phyloP scores from a whole-genome alignment of 306 rosid genomes.

The Prunus armeniaca region DNA sequence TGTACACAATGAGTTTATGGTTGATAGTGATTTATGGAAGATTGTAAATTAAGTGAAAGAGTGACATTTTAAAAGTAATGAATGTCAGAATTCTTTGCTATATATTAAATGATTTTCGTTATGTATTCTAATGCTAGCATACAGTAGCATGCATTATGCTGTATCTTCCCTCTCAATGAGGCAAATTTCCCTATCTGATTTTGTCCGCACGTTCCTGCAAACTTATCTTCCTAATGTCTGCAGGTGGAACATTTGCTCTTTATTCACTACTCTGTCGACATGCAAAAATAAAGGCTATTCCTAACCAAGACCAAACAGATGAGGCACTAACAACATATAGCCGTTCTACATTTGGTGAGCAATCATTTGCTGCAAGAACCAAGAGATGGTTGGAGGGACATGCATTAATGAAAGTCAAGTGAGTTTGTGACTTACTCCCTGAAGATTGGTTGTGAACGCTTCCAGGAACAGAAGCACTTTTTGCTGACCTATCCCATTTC shows the following conservation, averaged over 20 bases:
- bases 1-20: background rate
- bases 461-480: constrained; percentile 74
- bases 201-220: constrained; percentile 16
- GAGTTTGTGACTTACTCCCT: constrained; percentile 9
- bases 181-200: constrained; percentile 8
- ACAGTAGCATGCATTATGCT: background rate
- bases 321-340: constrained; percentile 93
- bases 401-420: constrained; percentile 24
- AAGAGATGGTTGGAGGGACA: constrained; percentile 78
- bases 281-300: constrained; percentile 86
- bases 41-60: too few species aligned
- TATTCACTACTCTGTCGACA: constrained; percentile 95
- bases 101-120: background rate
- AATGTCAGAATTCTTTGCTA: background rate
- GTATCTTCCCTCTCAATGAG: background rate
- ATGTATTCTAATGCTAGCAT: background rate
- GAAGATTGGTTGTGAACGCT: constrained; percentile 28
- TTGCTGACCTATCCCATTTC: constrained; percentile 67
- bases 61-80: too few species aligned
- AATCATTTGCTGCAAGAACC: constrained; percentile 85
- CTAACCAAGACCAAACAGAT: constrained; percentile 90
- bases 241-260: constrained; percentile 98
- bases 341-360: constrained; percentile 73
- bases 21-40: too few species aligned
- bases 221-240: background rate